Evolutionary conservation across 176 grass and related monocot genomes (phyloP), one percentile per base, ranked within the genome.

Genomic region (Oryza coarctata): DNA sequence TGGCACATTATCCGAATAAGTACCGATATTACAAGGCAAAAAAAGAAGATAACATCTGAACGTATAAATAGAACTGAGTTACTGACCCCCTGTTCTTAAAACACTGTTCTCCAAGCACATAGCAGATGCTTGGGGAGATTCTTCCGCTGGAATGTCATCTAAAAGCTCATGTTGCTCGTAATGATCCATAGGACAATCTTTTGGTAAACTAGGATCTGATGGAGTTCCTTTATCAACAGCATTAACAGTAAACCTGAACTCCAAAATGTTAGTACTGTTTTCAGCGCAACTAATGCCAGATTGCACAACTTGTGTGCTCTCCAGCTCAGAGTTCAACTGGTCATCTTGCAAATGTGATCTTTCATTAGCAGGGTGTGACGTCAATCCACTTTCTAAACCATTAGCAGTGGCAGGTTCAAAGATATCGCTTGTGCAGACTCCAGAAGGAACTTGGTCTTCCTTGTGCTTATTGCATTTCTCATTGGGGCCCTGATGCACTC

Each of bases 21-120:
- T 52, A 60, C 3, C 22, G 23, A 67, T 66, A 74, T 1, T 63
- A 78, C 20, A 52, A 52, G 47, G 47, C 47, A 52, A 52, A 1
- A 52, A 20, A 52, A 52, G 17, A 7, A 52, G 47, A 52, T 52
- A 52, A 18, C 15, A 45, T 45, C 43, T 14, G 43, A 52, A 52
- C 20, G 47, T 20, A 84, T 32, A 70, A 33, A 84, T 33, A 43
- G 9, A 63, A 25, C 6, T 2, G 18, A 52, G 17, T 67, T 67
- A 83, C 81, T 39, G 14, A 83, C 81, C 73, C 68, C 15, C 17
- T 66, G 36, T 62, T 84, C 26, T 72, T 50, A 40, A 35, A 50
- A 29, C 67, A 72, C 23, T 74, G 20, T 27, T 14, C 15, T 28
- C 43, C 28, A 10, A 65, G 58, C 3, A 47, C 9, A 15, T 27